Conservation (phyloP, 495 filamentous ascomycete species). For the Aspergillus asperescens region DNA sequence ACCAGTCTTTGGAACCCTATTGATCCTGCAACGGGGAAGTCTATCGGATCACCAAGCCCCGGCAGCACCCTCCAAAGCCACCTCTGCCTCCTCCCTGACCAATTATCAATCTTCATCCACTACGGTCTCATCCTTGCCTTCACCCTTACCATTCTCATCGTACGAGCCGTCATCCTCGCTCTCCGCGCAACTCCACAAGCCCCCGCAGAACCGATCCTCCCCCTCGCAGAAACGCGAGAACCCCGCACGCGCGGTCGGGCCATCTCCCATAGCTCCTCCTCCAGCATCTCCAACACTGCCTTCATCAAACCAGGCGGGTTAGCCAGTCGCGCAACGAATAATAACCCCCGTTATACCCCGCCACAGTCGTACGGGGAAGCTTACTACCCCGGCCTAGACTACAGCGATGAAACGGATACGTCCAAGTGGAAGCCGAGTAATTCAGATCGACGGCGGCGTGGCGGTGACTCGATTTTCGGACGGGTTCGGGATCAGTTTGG, state of each 20-base stretch:
- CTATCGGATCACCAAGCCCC: slow-evolving; percentile 35
- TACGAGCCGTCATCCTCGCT: slow-evolving; percentile 53
- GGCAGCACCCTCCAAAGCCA: slow-evolving; percentile 71
- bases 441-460: slow-evolving; percentile 9
- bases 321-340: slow-evolving; percentile 29
- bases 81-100: slow-evolving; percentile 86
- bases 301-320: slow-evolving; percentile 27
- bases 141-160: slow-evolving; percentile 53
- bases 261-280: slow-evolving; percentile 27
- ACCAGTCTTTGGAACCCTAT: slow-evolving; percentile 90
- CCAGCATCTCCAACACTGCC: slow-evolving; percentile 38
- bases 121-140: slow-evolving; percentile 61
- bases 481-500: slow-evolving; percentile 24
- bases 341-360: slow-evolving; percentile 23
- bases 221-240: slow-evolving; percentile 31
- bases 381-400: slow-evolving; percentile 27
- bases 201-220: slow-evolving; percentile 28
- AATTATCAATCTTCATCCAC: slow-evolving; percentile 72
- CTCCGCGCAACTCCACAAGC: slow-evolving; percentile 17
- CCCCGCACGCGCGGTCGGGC: slow-evolving; percentile 8
- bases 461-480: slow-evolving; percentile 10
- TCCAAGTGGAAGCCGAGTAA: slow-evolving; percentile 21
- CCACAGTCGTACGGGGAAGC: slow-evolving; percentile 17
- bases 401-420: slow-evolving; percentile 16
- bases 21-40: slow-evolving; percentile 53